Evolutionary conservation across 768 basidiomycete species (phyloP).

Genomic region (Pleurotus platypus): DNA sequence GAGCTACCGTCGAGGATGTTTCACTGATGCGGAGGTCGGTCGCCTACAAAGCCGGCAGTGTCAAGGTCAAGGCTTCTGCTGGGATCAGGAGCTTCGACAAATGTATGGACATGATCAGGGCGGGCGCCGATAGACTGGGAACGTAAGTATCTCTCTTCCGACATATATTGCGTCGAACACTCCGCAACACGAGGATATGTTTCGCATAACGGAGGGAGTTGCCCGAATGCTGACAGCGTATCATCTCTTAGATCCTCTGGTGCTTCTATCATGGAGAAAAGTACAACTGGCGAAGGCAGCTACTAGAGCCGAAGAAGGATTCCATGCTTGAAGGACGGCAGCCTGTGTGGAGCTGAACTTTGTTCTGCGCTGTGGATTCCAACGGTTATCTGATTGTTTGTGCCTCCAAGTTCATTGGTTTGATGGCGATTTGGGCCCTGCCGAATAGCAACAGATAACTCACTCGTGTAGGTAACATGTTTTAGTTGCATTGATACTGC

Average conservation of each 20-base stretch:
- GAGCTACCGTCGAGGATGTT: slow-evolving; percentile 42
- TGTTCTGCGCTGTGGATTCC: not conserved
- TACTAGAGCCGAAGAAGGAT: not conserved
- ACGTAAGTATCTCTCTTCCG: slow-evolving; percentile 30
- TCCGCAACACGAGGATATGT: not conserved
- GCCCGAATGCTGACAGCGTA: not conserved
- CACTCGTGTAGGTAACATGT: too few relatives aligned
- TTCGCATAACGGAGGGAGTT: not conserved
- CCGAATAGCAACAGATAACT: not conserved
- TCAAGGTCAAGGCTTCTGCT: slow-evolving; percentile 50
- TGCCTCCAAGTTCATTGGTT: not conserved
- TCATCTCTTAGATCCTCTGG: slow-evolving; percentile 1
- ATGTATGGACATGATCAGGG: slow-evolving; percentile 42
- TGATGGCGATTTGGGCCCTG: not conserved
- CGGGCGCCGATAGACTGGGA: slow-evolving; percentile 52
- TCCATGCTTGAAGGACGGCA: not conserved
- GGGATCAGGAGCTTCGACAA: slow-evolving; percentile 45
- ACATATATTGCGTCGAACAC: too few relatives aligned
- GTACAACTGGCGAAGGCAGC: not conserved
- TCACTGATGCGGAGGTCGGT: slow-evolving; percentile 39
- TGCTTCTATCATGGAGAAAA: slow-evolving; percentile 5
- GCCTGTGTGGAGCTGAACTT: not conserved
- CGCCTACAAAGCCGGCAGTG: slow-evolving; percentile 26
- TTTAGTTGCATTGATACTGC: too few relatives aligned
- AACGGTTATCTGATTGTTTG: not conserved